Conservation (phyloP, 2,329 filamentous ascomycete genomes). For the Cladosporium sp. region DNA sequence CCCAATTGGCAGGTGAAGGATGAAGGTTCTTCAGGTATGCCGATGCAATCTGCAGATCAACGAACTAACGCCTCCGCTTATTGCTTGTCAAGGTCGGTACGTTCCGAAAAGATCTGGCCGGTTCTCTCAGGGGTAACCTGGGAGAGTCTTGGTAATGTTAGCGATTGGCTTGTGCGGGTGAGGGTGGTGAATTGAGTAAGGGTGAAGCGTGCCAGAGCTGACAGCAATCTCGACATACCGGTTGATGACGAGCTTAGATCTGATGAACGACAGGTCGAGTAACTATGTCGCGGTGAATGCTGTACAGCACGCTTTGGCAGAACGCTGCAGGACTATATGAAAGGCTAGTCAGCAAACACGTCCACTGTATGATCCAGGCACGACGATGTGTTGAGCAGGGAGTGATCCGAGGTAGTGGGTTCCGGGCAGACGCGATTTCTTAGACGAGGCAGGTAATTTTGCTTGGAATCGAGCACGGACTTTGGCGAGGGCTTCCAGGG, state of each 20-base stretch:
- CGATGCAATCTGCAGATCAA: conserved; percentile 47
- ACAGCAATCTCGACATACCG: conserved; percentile 13
- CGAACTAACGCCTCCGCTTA: conserved; percentile 57
- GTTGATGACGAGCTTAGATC: conserved; percentile 3
- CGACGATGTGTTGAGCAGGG: neutral
- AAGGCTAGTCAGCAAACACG: conserved; percentile 14
- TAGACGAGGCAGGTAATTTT: conserved; percentile 26
- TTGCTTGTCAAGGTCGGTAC: conserved; percentile 30
- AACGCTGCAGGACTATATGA: conserved; percentile 26
- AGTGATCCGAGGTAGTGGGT: conserved; percentile 8
- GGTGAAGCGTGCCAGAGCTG: conserved; percentile 26
- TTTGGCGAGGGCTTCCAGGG: conserved; percentile 4
- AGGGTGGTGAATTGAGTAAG: conserved; percentile 36
- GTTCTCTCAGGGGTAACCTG: conserved; percentile 37
- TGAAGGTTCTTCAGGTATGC: conserved; percentile 32
- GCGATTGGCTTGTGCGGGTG: conserved; percentile 35
- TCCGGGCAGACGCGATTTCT: conserved; percentile 22
- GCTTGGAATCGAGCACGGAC: conserved; percentile 24
- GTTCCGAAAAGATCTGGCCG: conserved; percentile 31
- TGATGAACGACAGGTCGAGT: conserved; percentile 1
- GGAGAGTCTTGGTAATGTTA: conserved; percentile 47
- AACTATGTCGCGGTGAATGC: conserved; percentile 11
- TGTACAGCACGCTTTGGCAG: conserved; percentile 19
- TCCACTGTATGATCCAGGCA: neutral
- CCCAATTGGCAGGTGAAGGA: conserved; percentile 39